Evolutionary conservation across 495 filamentous ascomycete species (phyloP), one percentile per base, ranked within the genome.

Genomic region (Extremus antarcticus): DNA sequence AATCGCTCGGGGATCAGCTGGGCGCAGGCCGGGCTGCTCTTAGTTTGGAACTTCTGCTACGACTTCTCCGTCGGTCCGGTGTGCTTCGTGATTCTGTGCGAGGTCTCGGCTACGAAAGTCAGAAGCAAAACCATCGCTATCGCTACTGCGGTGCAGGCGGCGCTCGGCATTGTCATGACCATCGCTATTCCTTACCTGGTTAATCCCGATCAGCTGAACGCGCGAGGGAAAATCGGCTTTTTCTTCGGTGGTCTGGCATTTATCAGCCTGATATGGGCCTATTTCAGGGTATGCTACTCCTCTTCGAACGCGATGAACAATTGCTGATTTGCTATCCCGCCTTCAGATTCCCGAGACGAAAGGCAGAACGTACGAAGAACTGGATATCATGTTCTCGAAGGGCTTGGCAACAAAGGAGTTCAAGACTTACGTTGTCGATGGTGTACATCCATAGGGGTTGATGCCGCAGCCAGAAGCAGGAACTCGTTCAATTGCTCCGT

Each of bases 141-240:
- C 2, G 79, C 81, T 0, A 80, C 80, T 0, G 81, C 79, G 7
- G 69, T 74, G 0, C 80, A 87, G 53, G 75, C 77, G 0, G 56
- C 81, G 0, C 65, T 82, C 35, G 78, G 78, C 0, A 82, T 84
- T 41, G 68, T 74, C 10, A 82, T 81, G 70, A 81, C 78, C 3
- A 74, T 86, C 13, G 77, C 77, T 0, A 80, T 84, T 47, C 80
- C 81, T 29, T 61, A 85, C 55, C 77, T 84, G 76, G 75, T 87
- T 43, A 86, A 84, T 56, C 78, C 80, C 0, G 76, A 82, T 46
- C 70, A 80, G 23, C 82, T 74, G 21, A 78, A 86, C 55, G 70
- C 82, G 69, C 73, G 75, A 49, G 81, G 81, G 1, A 85, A 87
- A 63, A 68, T 83, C 0, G 83, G 82, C 0, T 87, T 86, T 60